phyloP scores from a whole-genome alignment of 2,329 filamentous ascomycete species.

The Coccinonectria pachysandricola region DNA sequence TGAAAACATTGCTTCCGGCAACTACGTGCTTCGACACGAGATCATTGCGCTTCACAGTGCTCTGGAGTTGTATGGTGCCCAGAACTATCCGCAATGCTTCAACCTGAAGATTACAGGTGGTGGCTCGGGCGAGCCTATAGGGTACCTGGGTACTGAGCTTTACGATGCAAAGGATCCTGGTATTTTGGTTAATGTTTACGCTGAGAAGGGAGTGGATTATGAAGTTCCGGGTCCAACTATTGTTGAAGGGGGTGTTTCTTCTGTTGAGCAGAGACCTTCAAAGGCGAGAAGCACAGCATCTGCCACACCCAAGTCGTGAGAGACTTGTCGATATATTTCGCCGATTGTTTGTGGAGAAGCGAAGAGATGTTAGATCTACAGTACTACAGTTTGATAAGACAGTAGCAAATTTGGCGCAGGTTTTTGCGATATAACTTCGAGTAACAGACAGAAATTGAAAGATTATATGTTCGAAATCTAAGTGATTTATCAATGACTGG shows the following conservation, averaged over 20 bases:
- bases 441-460: too few species aligned
- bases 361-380: too few species aligned
- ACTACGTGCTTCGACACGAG: constrained; percentile 46
- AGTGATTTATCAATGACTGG: too few species aligned
- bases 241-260: constrained; percentile 16
- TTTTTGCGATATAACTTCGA: too few species aligned
- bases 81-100: constrained; percentile 44
- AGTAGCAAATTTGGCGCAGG: too few species aligned
- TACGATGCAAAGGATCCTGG: constrained; percentile 27
- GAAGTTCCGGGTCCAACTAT: constrained; percentile 23
- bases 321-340: not conserved
- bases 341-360: too few species aligned
- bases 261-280: constrained; percentile 16
- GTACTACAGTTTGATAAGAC: too few species aligned
- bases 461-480: too few species aligned
- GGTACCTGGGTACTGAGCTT: constrained; percentile 25
- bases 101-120: constrained; percentile 37
- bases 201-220: constrained; percentile 14
- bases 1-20: constrained; percentile 34
- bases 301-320: constrained; percentile 12
- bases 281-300: constrained; percentile 14
- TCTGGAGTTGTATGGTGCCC: constrained; percentile 30
- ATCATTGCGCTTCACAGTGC: constrained; percentile 44
- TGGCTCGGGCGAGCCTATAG: constrained; percentile 23
- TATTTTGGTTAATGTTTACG: constrained; percentile 26